These are phyloP conservation scores for Coemansia aciculifera DNA, from an alignment of 192 early-diverging fungal species.

Conservation along the genomic window DNA sequence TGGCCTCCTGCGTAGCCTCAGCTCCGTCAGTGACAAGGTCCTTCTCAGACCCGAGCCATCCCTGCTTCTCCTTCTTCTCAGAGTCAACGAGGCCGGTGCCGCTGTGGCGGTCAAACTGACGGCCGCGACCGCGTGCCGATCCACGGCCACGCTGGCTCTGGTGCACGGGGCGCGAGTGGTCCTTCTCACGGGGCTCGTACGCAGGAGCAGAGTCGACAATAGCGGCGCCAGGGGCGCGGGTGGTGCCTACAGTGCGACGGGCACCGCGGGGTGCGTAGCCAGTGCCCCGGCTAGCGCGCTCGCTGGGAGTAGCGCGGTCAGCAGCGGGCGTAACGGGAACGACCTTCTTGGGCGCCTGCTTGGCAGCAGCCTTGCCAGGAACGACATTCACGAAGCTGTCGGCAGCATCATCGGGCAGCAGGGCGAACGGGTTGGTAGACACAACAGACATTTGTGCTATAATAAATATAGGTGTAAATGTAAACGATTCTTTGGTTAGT, in stretches of 20 bases:
- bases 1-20: slow-evolving; percentile 42
- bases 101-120: slow-evolving; percentile 84
- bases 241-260: slow-evolving; percentile 31
- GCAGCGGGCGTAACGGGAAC: slow-evolving; percentile 11
- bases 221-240: slow-evolving; percentile 17
- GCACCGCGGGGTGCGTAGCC: slow-evolving; percentile 31
- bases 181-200: slow-evolving; percentile 40
- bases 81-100: slow-evolving; percentile 75
- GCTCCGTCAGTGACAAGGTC: slow-evolving; percentile 40
- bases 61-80: slow-evolving; percentile 90
- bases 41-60: slow-evolving; percentile 65
- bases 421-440: slow-evolving; percentile 69
- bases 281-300: slow-evolving; percentile 16
- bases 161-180: slow-evolving; percentile 41
- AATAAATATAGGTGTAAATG: neutral
- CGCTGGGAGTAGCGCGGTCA: slow-evolving; percentile 33
- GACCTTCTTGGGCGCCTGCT: slow-evolving; percentile 45
- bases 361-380: slow-evolving; percentile 18
- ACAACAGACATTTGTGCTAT: slow-evolving; percentile 54
- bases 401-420: slow-evolving; percentile 64
- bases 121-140: slow-evolving; percentile 62
- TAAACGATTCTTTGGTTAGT: neutral
- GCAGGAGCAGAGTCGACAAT: slow-evolving; percentile 20
- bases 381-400: slow-evolving; percentile 51
- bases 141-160: slow-evolving; percentile 59